Evolutionary conservation across 768 basidiomycete species (phyloP).

Genomic region (Auricularia auricula-judae): DNA sequence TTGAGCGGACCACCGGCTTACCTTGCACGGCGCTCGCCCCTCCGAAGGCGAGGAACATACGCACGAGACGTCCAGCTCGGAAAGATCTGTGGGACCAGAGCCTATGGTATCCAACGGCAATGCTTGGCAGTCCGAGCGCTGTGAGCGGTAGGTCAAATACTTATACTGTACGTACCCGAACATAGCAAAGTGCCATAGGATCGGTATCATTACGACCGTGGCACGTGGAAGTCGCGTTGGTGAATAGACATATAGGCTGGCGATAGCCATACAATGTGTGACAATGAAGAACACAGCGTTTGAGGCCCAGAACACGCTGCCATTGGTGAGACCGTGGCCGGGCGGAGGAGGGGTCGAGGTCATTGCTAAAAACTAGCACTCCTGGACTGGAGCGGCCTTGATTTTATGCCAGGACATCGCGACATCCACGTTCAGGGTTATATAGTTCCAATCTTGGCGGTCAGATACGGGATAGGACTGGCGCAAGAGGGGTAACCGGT

Average conservation of each 20-base stretch:
- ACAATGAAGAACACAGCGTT: constrained; percentile 47
- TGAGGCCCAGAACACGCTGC: constrained; percentile 43
- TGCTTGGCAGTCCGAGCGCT: neutral
- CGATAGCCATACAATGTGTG: constrained; percentile 44
- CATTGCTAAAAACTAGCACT: too few species aligned
- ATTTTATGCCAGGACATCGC: too few species aligned
- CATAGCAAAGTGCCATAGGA: constrained; percentile 58
- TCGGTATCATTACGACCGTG: constrained; percentile 40
- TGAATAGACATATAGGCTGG: constrained; percentile 43
- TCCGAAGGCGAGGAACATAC: constrained; percentile 50
- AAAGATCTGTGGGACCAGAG: constrained; percentile 71
- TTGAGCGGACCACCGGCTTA: constrained; percentile 19
- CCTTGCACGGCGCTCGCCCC: constrained; percentile 72
- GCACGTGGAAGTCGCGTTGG: constrained; percentile 28
- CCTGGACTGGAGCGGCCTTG: too few species aligned
- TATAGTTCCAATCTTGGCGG: too few species aligned
- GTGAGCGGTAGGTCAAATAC: neutral
- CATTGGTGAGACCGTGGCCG: neutral
- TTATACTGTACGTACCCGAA: constrained; percentile 42
- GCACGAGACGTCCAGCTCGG: constrained; percentile 41
- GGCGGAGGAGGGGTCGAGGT: too few species aligned
- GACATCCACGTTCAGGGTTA: too few species aligned
- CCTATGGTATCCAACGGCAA: constrained; percentile 56
- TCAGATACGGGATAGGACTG: too few species aligned
- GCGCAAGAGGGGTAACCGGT: too few species aligned